Base-by-base conservation (phyloP, 208 protist genomes). In the Leishmania guyanensis region DNA sequence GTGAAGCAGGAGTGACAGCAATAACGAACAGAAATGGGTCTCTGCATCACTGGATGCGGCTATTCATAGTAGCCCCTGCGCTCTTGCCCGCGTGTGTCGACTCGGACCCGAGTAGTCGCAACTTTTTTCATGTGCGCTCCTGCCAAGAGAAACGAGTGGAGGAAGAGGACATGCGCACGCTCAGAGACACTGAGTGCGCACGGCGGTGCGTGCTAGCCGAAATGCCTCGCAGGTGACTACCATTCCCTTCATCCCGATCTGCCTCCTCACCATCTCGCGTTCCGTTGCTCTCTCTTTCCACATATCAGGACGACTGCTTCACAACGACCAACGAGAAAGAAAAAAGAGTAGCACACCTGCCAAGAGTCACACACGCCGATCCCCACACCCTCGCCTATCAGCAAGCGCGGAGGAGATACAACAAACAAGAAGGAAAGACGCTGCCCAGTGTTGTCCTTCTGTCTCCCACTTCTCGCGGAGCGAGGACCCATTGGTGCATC, bases 351-450 rank as follows among this genome's bases (percentile, higher is more conserved):
- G 6, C 8, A 8, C 69, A 51, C 39, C 39, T 51, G 69, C 26
- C 46, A 54, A 16, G 46, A 53, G 3, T 51, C 69, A 73, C 46
- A 73, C 68, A 46, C 66, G 12, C 26, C 4, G 66, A 20, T 71
- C 16, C 66, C 22, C 33, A 16, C 39, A 50, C 29, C 16, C 66
- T 50, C 39, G 39, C 66, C 66, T 43, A 26, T 48, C 36, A 71
- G 16, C 36, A 48, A 17, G 33, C 66, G 39, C 66, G 5, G 50
- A 68, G n/a, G 20, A 76, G 39, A 84, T 62, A 77, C n/a, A 75
- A 43, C 10, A 54, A 76, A 71, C 29, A 77, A 51, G 16, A 77
- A 51, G 16, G 22, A 76, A 73, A 72, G 46, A 72, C 20, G 20
- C 9, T 9, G 33, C 8, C 66, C 66, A 50, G 39, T 36, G 66